Base-by-base conservation (phyloP, 2,329 filamentous ascomycete genomes). In the Macroventuria anomochaeta region DNA sequence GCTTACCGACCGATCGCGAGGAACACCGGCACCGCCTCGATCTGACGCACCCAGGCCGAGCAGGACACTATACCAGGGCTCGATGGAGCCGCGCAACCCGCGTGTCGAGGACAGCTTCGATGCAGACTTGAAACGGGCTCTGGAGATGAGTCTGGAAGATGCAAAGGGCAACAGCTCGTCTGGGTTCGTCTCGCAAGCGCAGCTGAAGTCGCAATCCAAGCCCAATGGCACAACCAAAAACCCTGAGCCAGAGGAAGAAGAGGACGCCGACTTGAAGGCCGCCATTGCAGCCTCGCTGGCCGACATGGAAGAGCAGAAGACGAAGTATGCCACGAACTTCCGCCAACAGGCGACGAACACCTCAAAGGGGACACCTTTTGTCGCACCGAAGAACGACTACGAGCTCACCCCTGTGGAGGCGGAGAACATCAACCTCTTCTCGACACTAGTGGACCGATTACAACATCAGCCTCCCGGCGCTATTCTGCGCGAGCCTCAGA, bases 301-400 rank as follows among this genome's bases (percentile, higher is more conserved):
- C 20, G 95, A 99, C 70, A 97, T 97, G 91, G 95, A 99, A 75
- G 90, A 97, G 74, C 93, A 99, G 73, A 97, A 99, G 80, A 89
- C 93, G 76, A 88, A 87, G 63, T 92, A 97, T 72, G 86, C 92
- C 1, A 90, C 89, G 5, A 87, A 86, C 2, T 82, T 97, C 65
- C 96, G 95, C 72, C 86, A 91, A 68, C 91, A 95, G 57, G 31
- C 53, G 11, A 84, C 88, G 1, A 82, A 84, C 0, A 81, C 79
- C 31, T 77, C 81, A 1, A 77, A 80, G 21, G 75, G 79, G 13
- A 73, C 56, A 6, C 75, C 81, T 10, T 72, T 81, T 20, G 78
- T 83, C n/a, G 79, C 80, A 36, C 89, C 90, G 1, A 96, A 93
- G 78, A 96, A 93, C 66, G 91, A 97, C 65, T 96, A 97, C 71